phyloP scores from a whole-genome alignment of 805 yeast genomes.

The Spathaspora gorwiae region DNA sequence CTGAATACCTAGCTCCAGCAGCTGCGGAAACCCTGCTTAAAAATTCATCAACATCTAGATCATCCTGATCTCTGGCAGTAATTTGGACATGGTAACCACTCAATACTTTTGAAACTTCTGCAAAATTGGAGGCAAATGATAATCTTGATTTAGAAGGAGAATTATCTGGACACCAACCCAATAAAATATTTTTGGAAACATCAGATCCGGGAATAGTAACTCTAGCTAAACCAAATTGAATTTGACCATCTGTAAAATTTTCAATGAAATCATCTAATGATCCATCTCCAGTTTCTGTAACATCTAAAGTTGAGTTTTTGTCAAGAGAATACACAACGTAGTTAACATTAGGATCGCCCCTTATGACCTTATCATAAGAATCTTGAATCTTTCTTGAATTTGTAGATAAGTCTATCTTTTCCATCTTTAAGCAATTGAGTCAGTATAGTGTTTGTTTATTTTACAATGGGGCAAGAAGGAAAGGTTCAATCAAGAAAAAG shows the following conservation, averaged over 20 bases:
- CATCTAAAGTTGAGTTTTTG: conserved; percentile 44
- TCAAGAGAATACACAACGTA: conserved; percentile 84
- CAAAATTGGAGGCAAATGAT: conserved; percentile 73
- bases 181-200: conserved; percentile 73
- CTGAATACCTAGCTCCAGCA: conserved; percentile 90
- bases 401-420: conserved; percentile 55
- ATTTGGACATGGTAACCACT: conserved; percentile 92
- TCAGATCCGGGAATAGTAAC: conserved; percentile 90
- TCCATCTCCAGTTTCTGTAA: conserved; percentile 52
- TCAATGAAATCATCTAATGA: conserved; percentile 73
- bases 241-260: conserved; percentile 79
- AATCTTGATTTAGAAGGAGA: conserved; percentile 76
- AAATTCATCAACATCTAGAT: conserved; percentile 74
- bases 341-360: conserved; percentile 62
- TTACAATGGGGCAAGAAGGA: too few species aligned
- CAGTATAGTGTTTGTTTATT: too few species aligned
- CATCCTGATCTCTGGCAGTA: conserved; percentile 93
- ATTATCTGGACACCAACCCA: conserved; percentile 98
- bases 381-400: conserved; percentile 72
- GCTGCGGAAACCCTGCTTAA: conserved; percentile 78
- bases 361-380: conserved; percentile 72
- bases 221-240: conserved; percentile 86
- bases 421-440: conserved; percentile 31
- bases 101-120: conserved; percentile 64
- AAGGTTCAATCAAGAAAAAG: too few species aligned